Percentiles rank a stretch among this genome's conserved stretches.
Conservation (phyloP, 768 basidiomycete species). For the Boletus tylopilopsis region DNA sequence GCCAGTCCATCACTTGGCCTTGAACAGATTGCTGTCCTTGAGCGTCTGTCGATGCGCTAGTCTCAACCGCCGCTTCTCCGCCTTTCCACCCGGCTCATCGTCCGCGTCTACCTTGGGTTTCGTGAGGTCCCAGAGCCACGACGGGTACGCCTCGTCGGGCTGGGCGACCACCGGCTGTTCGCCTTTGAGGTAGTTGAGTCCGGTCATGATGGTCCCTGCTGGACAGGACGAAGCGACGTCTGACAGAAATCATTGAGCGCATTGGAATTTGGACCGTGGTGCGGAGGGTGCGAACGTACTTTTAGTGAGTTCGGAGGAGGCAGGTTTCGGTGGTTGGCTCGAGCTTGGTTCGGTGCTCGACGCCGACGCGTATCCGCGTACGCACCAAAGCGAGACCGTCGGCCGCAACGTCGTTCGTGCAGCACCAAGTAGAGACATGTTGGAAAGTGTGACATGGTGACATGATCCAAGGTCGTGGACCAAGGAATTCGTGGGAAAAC, state of each 20-base stretch:
- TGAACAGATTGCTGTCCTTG: slow-evolving; percentile 84
- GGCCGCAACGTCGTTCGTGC: slow-evolving; percentile 13
- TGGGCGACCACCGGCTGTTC: slow-evolving; percentile 73
- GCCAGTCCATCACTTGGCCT: slow-evolving; percentile 51
- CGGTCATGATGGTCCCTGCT: slow-evolving; percentile 72
- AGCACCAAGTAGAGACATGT: slow-evolving; percentile 20
- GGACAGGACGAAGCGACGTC: slow-evolving; percentile 56
- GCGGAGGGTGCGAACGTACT: slow-evolving; percentile 13
- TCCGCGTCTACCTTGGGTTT: slow-evolving; percentile 55
- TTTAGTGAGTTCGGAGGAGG: slow-evolving; percentile 12
- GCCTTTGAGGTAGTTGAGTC: slow-evolving; percentile 78
- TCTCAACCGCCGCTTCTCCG: slow-evolving; percentile 52
- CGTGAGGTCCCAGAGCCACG: slow-evolving; percentile 84
- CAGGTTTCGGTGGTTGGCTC: background rate
- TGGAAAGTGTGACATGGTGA: too few relatives aligned
- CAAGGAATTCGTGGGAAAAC: too few relatives aligned
- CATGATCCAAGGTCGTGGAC: too few relatives aligned
- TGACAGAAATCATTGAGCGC: background rate
- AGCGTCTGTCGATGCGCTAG: slow-evolving; percentile 63
- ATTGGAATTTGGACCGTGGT: background rate
- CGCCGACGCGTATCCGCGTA: slow-evolving; percentile 15
- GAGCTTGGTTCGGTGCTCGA: slow-evolving; percentile 1
- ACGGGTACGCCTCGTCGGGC: slow-evolving; percentile 81
- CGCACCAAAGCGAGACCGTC: slow-evolving; percentile 2
- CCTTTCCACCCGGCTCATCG: slow-evolving; percentile 72